Evolutionary conservation across 768 basidiomycete species (phyloP).

Genomic region (Gelatoporia subvermispora): DNA sequence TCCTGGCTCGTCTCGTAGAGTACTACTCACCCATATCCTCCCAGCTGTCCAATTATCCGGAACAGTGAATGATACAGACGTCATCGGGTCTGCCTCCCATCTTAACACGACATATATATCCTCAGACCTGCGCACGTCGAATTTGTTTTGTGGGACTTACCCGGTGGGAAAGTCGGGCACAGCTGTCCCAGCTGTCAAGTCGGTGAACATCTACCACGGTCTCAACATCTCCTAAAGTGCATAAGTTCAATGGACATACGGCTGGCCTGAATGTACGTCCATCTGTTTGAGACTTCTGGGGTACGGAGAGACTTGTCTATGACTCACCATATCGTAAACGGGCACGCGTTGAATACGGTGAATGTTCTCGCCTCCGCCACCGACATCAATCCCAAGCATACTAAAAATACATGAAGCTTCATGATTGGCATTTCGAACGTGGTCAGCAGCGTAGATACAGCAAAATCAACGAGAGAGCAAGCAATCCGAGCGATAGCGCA

Average conservation of each 20-base stretch:
- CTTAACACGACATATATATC: slow-evolving; percentile 10
- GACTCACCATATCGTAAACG: slow-evolving; percentile 7
- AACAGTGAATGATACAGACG: slow-evolving; percentile 25
- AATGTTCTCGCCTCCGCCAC: slow-evolving; percentile 3
- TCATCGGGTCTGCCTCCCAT: slow-evolving; percentile 20
- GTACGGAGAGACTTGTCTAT: background rate
- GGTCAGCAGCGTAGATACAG: too few relatives aligned
- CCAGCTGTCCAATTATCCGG: slow-evolving; percentile 34
- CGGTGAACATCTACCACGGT: slow-evolving; percentile 29
- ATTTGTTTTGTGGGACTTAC: slow-evolving; percentile 8
- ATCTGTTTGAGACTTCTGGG: too few relatives aligned
- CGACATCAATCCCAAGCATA: background rate
- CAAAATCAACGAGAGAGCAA: too few relatives aligned
- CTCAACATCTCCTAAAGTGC: too few relatives aligned
- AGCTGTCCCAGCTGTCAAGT: slow-evolving; percentile 14
- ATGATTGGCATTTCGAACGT: too few relatives aligned
- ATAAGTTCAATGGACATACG: too few relatives aligned
- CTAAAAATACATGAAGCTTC: too few relatives aligned
- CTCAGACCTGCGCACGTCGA: background rate
- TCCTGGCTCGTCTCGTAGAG: background rate
- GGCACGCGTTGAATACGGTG: slow-evolving; percentile 5
- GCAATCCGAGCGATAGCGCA: too few relatives aligned
- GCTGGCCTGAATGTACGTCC: too few relatives aligned
- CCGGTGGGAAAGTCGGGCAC: slow-evolving; percentile 22
- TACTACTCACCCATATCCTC: slow-evolving; percentile 28